A percentile compares a stretch with the other conserved stretches of the same genome.
phyloP scores from a whole-genome alignment of 2,329 filamentous ascomycete species.

The Orbilia ellipsospora region DNA sequence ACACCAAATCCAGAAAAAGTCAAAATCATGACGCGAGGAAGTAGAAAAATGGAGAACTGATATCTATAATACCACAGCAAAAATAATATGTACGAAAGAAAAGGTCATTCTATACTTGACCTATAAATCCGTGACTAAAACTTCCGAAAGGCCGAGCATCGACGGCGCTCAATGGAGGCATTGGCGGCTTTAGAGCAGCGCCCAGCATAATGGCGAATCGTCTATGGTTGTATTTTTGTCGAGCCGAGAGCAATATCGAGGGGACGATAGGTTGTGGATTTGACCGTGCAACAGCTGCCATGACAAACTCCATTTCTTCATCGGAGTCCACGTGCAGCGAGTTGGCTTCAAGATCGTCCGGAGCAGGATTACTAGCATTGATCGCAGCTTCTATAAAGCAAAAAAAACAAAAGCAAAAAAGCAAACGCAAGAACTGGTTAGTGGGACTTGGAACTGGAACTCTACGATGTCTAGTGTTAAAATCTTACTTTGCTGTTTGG shows the following conservation, averaged over 20 bases:
- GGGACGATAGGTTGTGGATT: conserved; percentile 81
- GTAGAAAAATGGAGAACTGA: neutral
- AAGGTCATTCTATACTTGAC: conserved; percentile 16
- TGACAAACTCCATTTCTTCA: conserved; percentile 89
- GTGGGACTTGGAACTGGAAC: conserved; percentile 22
- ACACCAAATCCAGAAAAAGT: conserved; percentile 2
- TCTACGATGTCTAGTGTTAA: neutral
- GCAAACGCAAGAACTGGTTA: conserved; percentile 35
- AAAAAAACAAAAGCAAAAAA: conserved; percentile 56
- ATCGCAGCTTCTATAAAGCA: conserved; percentile 80
- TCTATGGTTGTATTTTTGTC: conserved; percentile 72
- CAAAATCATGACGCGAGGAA: neutral
- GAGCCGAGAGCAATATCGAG: conserved; percentile 72
- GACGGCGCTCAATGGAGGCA: conserved; percentile 43
- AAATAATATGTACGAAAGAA: conserved; percentile 11
- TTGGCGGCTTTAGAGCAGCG: conserved; percentile 69
- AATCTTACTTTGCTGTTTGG: conserved; percentile 89
- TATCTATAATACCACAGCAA: neutral
- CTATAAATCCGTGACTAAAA: conserved; percentile 48
- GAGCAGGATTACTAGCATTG: conserved; percentile 89
- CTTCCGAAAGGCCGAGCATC: conserved; percentile 38
- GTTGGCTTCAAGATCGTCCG: conserved; percentile 84
- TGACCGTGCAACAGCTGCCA: conserved; percentile 80
- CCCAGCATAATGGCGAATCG: conserved; percentile 74
- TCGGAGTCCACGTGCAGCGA: conserved; percentile 89